Base-by-base conservation (phyloP, 2,329 filamentous ascomycete species). In the Epichloe sp. region DNA sequence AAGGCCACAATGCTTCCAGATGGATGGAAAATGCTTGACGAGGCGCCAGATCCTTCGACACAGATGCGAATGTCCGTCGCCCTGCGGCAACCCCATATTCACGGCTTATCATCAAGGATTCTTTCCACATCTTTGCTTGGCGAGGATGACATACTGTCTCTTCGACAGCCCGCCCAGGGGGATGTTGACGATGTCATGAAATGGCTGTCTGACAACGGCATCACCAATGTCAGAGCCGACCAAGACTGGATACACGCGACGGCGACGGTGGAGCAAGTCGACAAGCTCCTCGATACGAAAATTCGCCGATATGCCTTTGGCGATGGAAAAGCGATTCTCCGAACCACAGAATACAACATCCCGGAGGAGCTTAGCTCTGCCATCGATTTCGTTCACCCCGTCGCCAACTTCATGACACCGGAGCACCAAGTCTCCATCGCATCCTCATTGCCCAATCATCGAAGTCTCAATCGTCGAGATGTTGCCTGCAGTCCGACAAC, bases 371-470 rank as follows among this genome's bases (percentile, higher is more conserved):
- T 77, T 5, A 57, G 61, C 2, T 56, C 60, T 2, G 59, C 65
- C 51, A 65, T 77, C 49, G 66, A 65, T 49, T 76, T 77, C 53
- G 63, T 77, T 31, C 68, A 74, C 41, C 74, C 75, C 0, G 59
- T 77, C 42, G 63, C 67, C 52, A 72, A 76, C 62, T 77, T 77
- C 52, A 71, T 76, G 68, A 62, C 65, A 3, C 72, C 72, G 2
- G 67, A 59, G 47, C 63, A 62, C 47, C 60, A 62, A 36, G 50
- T 63, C 54, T 12, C 55, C 52, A 4, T 54, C 23, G 17, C 54
- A 15, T 31, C 48, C n/a, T 38, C 44, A 10, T 4, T 52, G 36
- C 17, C 44, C 23, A 26, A 40, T n/a, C 31, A 46, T 12, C 36
- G 4, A 17, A 38, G 23, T n/a, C 31, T 19, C 6, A 6, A 21